These are phyloP conservation scores for Aureobasidium vineae DNA, from an alignment of 2,329 filamentous ascomycete species.

Conservation along the genomic window DNA sequence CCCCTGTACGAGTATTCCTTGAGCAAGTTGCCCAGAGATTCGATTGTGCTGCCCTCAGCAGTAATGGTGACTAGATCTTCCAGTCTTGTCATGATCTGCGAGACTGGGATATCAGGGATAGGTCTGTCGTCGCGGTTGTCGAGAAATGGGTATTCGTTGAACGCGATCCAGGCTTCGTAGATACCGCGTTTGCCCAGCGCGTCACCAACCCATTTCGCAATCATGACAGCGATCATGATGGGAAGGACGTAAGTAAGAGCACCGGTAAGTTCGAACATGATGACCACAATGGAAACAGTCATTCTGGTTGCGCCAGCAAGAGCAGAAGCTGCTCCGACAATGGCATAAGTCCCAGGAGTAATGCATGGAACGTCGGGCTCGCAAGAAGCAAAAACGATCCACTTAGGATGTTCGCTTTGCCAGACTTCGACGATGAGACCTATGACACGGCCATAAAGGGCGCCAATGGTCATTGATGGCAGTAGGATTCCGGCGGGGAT, in stretches of 20 bases:
- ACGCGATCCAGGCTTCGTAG: conserved; percentile 96
- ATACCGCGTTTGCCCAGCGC: conserved; percentile 90
- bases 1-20: conserved; percentile 76
- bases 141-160: conserved; percentile 93
- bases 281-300: conserved; percentile 97
- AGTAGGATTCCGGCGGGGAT: conserved; percentile 95
- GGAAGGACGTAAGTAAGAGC: conserved; percentile 94
- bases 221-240: conserved; percentile 99
- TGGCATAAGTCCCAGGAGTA: conserved; percentile 92
- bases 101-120: conserved; percentile 80
- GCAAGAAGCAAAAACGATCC: conserved; percentile 75
- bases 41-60: conserved; percentile 74
- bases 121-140: conserved; percentile 79
- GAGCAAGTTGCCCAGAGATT: conserved; percentile 68
- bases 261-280: conserved; percentile 98
- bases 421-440: conserved; percentile 88
- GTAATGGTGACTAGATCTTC: conserved; percentile 88
- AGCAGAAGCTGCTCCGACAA: conserved; percentile 92
- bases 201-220: conserved; percentile 97
- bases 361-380: conserved; percentile 84
- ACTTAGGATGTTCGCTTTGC: conserved; percentile 73
- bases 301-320: conserved; percentile 91
- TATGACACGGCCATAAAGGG: conserved; percentile 81
- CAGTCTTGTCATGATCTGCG: conserved; percentile 86
- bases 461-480: conserved; percentile 93